These are phyloP conservation scores for Russula griseocarnosa DNA, from an alignment of 768 basidiomycete genomes.

Conservation along the genomic window DNA sequence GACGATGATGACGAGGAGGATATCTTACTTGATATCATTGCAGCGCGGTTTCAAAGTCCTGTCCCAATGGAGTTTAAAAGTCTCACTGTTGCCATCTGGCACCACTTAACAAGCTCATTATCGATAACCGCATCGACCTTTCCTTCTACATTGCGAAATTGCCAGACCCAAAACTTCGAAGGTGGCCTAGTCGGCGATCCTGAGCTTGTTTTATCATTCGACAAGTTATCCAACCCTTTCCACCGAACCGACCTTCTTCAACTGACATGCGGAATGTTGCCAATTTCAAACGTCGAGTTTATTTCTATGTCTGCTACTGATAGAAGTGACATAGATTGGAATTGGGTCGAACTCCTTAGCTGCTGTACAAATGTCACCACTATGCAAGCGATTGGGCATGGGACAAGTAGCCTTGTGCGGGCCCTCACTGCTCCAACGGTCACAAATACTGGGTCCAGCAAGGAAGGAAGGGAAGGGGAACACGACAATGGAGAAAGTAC, in stretches of 20 bases:
- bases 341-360: constrained; percentile 9
- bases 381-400: background rate
- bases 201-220: constrained; percentile 1
- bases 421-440: constrained; percentile 3
- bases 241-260: background rate
- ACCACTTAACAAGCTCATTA: no score
- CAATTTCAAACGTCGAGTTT: constrained; percentile 3
- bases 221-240: background rate
- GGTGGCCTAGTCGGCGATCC: no score
- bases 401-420: constrained; percentile 4
- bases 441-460: no score
- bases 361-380: constrained; percentile 2
- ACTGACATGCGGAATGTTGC: background rate
- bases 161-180: no score
- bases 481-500: background rate
- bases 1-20: no score
- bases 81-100: no score
- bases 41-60: no score
- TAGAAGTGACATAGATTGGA: background rate
- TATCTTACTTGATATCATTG: no score
- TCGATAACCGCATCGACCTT: no score
- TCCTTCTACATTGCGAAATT: no score
- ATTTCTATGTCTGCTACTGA: constrained; percentile 3
- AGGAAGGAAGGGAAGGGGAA: background rate
- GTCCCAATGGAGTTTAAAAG: no score